phyloP scores from a whole-genome alignment of 2,329 filamentous ascomycete genomes.

The Fusarium nisikadoi region DNA sequence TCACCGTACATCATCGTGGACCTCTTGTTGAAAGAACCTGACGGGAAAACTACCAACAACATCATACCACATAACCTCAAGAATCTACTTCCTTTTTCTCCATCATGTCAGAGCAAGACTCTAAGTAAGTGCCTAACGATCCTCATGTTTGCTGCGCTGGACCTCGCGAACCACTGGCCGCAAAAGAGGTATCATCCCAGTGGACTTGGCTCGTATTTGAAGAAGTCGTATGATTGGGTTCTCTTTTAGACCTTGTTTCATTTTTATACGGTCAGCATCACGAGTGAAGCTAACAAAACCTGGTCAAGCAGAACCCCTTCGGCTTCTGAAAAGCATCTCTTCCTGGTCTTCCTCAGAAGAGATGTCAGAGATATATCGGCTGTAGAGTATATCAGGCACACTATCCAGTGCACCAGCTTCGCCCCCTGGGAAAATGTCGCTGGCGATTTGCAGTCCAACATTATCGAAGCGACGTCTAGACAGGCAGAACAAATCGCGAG shows the following conservation, averaged over 20 bases:
- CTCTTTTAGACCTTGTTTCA: too few species aligned
- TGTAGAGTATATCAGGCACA: neutral
- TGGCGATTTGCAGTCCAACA: neutral
- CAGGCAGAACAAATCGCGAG: neutral
- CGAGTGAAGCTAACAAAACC: neutral
- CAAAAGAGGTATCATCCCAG: fast-evolving
- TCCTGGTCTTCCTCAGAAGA: neutral
- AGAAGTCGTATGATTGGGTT: neutral
- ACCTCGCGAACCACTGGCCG: fast-evolving
- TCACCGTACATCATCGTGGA: too few species aligned
- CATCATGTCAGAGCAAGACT: neutral
- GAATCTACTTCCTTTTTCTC: too few species aligned
- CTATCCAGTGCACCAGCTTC: neutral
- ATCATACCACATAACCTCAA: too few species aligned
- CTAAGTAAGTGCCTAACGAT: neutral
- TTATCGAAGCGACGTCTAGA: neutral
- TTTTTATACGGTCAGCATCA: too few species aligned
- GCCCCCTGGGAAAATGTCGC: neutral
- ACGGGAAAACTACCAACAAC: neutral
- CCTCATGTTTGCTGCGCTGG: fast-evolving
- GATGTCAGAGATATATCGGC: too few species aligned
- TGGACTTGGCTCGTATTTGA: neutral
- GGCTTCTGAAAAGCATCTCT: neutral
- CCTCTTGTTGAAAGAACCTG: too few species aligned
- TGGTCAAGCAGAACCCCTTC: fast-evolving